Conservation (phyloP, 1,284 basidiomycete genomes). For the Thecaphora thlaspeos region DNA sequence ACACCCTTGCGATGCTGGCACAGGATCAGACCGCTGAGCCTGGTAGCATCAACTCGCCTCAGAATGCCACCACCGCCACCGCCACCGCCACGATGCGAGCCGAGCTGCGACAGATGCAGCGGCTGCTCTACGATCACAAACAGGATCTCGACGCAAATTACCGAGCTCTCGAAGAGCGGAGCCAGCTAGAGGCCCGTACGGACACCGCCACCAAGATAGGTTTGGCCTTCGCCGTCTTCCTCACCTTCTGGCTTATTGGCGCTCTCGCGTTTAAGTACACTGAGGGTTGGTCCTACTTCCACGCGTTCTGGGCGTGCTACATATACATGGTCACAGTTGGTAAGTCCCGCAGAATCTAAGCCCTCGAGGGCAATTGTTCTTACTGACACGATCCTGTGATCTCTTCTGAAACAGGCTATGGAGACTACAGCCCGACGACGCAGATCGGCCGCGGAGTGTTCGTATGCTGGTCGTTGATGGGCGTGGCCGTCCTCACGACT, state of each 20-base stretch:
- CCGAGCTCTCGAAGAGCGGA: constrained; percentile 16
- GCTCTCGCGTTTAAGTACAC: constrained; percentile 65
- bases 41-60: no score
- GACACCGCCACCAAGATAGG: constrained; percentile 16
- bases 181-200: constrained; percentile 10
- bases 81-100: no score
- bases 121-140: constrained; percentile 14
- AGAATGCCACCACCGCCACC: no score
- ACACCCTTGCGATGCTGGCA: no score
- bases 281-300: constrained; percentile 64
- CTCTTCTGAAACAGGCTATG: constrained; percentile 11
- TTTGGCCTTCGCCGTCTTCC: constrained; percentile 59
- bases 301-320: constrained; percentile 68
- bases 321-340: constrained; percentile 53
- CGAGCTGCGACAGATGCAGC: constrained; percentile 5
- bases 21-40: no score
- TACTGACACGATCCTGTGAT: no score
- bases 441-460: constrained; percentile 72
- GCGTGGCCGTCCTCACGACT: constrained; percentile 40
- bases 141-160: constrained; percentile 22
- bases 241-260: constrained; percentile 61
- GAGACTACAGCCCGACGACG: constrained; percentile 24
- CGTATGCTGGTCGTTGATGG: constrained; percentile 71
- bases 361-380: no score
- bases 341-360: no score